Conservation (phyloP, 495 filamentous ascomycete species). For the Penicillium macrosclerotiorum region DNA sequence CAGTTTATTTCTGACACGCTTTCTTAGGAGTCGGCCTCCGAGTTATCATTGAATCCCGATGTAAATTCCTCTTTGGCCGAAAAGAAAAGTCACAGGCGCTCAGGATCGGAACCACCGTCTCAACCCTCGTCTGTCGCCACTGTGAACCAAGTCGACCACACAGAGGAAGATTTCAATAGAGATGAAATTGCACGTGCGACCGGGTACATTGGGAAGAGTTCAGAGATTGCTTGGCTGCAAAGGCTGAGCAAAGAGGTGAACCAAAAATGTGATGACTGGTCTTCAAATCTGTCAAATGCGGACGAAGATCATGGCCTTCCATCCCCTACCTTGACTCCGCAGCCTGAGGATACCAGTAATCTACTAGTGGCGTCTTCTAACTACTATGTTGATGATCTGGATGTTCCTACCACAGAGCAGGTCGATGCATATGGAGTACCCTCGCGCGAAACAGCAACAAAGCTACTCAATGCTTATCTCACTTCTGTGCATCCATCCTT, state of each 20-base stretch:
- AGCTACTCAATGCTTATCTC: conserved; percentile 57
- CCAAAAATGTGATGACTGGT: conserved; percentile 26
- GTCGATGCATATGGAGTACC: conserved; percentile 53
- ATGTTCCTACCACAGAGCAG: conserved; percentile 41
- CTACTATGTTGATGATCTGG: conserved; percentile 52
- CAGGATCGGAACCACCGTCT: conserved; percentile 21
- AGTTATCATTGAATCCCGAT: conserved; percentile 20
- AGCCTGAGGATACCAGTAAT: conserved; percentile 25
- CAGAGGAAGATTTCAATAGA: conserved; percentile 58
- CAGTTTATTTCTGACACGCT: conserved; percentile 12
- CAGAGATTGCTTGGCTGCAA: conserved; percentile 59
- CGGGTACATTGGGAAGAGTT: conserved; percentile 60
- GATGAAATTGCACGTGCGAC: conserved; percentile 46
- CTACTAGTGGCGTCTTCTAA: conserved; percentile 33
- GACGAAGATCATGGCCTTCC: conserved; percentile 23
- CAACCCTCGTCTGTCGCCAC: conserved; percentile 40
- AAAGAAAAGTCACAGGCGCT: conserved; percentile 13
- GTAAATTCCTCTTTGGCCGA: conserved; percentile 1
- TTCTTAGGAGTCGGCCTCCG: conserved; percentile 28
- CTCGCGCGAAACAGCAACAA: conserved; percentile 47
- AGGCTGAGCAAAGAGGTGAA: conserved; percentile 38
- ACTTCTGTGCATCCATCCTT: conserved; percentile 58
- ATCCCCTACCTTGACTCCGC: conserved; percentile 27
- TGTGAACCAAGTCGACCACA: conserved; percentile 49
- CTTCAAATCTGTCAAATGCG: conserved; percentile 12